Base-by-base conservation (phyloP, 2,329 filamentous ascomycete genomes). In the Aspergillus sp. region DNA sequence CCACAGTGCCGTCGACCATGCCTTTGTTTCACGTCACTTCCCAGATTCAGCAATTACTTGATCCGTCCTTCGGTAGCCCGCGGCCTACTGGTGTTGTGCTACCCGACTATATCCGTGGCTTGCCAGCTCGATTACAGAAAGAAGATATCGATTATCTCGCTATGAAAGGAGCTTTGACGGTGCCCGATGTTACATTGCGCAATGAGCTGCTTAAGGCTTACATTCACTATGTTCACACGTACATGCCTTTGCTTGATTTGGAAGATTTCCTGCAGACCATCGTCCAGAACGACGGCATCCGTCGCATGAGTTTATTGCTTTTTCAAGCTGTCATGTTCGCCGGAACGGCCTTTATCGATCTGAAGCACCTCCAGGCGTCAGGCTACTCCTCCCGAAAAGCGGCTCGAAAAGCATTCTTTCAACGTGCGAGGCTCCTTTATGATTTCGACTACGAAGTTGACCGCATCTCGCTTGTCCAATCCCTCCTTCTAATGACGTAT, bases 311-410 rank as follows among this genome's bases (percentile, higher is more conserved):
- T 76, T 78, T 98, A 66, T 84, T 97, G 57, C 79, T 97, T 2
- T 97, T 96, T 74, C 93, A 97, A 71, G 90, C 93, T 11, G 89
- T 96, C 68, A 96, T 97, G 91, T 98, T 97, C 71, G 89, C 91
- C 1, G 92, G 90, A 1, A 90, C 90, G 2, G 91, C 93, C 0
- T 96, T 95, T 71, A 88, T 96, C 56, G 91, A 95, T 66, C 88
- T 91, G 77, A 85, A 88, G 56, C 82, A 87, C 68, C 80, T 98
- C 47, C 85, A 84, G 36, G 85, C 88, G 49, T 91, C 89, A 20
- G 93, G 93, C 2, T 96, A 91, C 69, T 74, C 83, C 7, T 89
- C 84, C 20, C 83, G 93, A 47, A 93, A 95, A 76, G 86, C 86
- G 57, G 93, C 93, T 9, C 84, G 93, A 62, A 95, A 93, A 70